Conservation (phyloP, 1,284 basidiomycete species). For the Abortiporus biennis region DNA sequence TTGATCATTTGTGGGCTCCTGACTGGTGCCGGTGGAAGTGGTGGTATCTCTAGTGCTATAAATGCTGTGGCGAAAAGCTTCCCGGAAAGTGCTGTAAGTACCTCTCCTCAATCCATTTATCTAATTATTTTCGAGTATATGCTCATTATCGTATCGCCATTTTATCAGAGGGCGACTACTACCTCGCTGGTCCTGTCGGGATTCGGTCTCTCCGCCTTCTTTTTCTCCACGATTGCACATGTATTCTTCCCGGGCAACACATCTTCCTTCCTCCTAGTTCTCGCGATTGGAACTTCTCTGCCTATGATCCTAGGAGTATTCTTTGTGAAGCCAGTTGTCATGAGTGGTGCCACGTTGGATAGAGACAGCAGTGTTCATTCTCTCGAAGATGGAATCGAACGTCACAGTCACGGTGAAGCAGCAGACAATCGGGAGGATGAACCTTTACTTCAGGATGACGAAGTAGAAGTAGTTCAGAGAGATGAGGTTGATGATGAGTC, state of each 20-base stretch:
- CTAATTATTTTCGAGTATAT: neutral
- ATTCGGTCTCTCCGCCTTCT: constrained; percentile 81
- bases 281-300: constrained; percentile 63
- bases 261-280: constrained; percentile 58
- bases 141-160: too few relatives aligned
- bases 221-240: constrained; percentile 71
- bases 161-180: constrained; percentile 54
- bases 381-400: constrained; percentile 14
- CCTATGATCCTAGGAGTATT: constrained; percentile 67
- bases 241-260: constrained; percentile 66
- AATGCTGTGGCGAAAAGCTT: constrained; percentile 68
- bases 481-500: constrained; percentile 15
- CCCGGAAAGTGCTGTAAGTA: constrained; percentile 40
- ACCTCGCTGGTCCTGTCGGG: constrained; percentile 74
- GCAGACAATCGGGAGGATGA: constrained; percentile 21
- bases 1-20: constrained; percentile 49
- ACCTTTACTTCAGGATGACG: constrained; percentile 18
- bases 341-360: too few relatives aligned
- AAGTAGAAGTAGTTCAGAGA: constrained; percentile 9
- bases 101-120: neutral
- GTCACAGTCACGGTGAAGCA: constrained; percentile 12
- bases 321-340: constrained; percentile 54
- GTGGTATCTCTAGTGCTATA: constrained; percentile 45
- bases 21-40: constrained; percentile 60
- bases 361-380: too few relatives aligned